Base-by-base conservation (phyloP, 305 asterid species). In the Fraxinus nigra region DNA sequence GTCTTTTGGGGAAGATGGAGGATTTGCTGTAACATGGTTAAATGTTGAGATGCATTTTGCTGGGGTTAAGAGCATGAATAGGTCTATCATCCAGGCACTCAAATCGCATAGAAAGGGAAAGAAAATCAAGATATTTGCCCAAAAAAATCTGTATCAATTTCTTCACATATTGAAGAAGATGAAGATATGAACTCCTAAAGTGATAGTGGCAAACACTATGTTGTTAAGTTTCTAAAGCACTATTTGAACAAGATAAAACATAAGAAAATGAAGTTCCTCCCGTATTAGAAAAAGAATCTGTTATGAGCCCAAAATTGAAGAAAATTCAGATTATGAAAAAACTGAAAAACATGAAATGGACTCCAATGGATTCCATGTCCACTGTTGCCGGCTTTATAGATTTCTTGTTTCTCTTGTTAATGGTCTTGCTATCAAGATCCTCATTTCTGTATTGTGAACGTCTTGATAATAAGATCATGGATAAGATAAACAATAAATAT, bases 11-110 rank as follows among this genome's bases (percentile, higher is more conserved):
- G 54, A 61, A 59, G 30, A n/a, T 59, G 69, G 24, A 59, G 69
- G 69, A 59, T 59, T 59, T n/a, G 69, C 54, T 1, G 16, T 77
- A 20, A 80, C 18, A 78, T 73, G 76, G 83, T 78, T 3, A 46
- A 63, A 79, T 48, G 22, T 9, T 72, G 43, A 6, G 2, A 34
- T 37, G 26, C 9, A 20, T 11, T 13, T 73, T 79, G 28, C 46
- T 75, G 78, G 16, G 76, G 26, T 9, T 24, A 63, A 63, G 33
- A 24, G 33, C 4, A 63, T 7, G 33, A 63, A n/a, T 43, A 43
- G 16, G 54, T 2, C 54, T 43, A 43, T 11, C n/a, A 11, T 43
- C 54, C 16, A 43, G 16, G 16, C 54, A 43, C 54, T 3, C 54
- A 43, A 43, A 43, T 43, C n/a, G 54, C 54, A 43, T 43, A 5